Base-by-base conservation (phyloP, 352 stramenopile species). In the Plasmopara muralis region DNA sequence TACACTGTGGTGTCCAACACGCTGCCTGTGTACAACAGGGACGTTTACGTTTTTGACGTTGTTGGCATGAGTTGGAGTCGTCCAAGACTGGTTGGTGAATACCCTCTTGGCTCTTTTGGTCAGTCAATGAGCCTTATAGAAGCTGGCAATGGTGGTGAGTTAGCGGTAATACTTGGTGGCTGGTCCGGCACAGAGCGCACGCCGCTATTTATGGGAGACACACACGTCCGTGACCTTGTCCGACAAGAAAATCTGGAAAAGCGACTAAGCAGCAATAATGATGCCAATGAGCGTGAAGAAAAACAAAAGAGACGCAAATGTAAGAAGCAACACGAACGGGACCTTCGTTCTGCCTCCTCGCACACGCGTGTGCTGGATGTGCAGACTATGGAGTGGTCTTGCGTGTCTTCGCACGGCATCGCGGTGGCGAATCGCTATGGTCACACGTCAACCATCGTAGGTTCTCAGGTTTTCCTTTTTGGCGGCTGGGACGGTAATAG, bases 401-500 rank as follows among this genome's bases (percentile, higher is more conserved):
- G 51, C 15, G 64, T 74, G 9, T 35, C 53, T 25, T 60, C 55
- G 0, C 52, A 78, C 13, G 81, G 81, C 9, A 62, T 76, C 5
- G 35, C 46, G 2, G 69, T 89, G 12, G 44, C 61, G 10, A 92
- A 85, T 44, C 79, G 82, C 9, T 92, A 92, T 50, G 79, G 82
- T 5, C 82, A 92, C 58, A 71, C 72, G 15, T 73, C 58, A 7
- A 84, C 74, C 13, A 40, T 87, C 31, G 74, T 89, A 8, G 82
- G 82, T 12, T 61, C 70, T 28, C 71, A 88, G 43, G 35, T 90
- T 9, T 92, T 90, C 42, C 34, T 89, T 30, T 92, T 89, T 41
- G 82, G 82, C 14, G 82, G 82, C 43, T 93, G 79, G 82, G 82
- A 89, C 41, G 82, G 82, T 43, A 90, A 89, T 52, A 76, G 76